These are phyloP conservation scores for Ascochyta lentis DNA, from an alignment of 2,329 filamentous ascomycete genomes.

Conservation along the genomic window DNA sequence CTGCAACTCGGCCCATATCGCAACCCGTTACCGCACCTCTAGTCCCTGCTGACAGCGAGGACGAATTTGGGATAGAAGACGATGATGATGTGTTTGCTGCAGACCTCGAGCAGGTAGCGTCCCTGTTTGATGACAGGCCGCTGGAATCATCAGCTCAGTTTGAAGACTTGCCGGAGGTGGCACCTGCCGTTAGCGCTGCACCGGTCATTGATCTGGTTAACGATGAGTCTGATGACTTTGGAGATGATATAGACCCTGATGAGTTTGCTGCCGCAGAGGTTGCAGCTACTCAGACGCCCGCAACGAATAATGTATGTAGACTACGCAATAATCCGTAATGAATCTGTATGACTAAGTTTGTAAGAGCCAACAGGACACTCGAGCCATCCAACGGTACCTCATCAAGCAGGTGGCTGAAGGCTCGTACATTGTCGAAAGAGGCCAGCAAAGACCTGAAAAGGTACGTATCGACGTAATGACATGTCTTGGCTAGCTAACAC, in stretches of 20 bases:
- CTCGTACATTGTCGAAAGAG: slow-evolving; percentile 69
- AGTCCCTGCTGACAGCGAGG: slow-evolving; percentile 38
- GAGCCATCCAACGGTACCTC: slow-evolving; percentile 85
- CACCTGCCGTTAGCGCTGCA: neutral
- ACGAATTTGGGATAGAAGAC: slow-evolving; percentile 56
- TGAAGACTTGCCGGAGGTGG: slow-evolving; percentile 5
- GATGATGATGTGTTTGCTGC: slow-evolving; percentile 61
- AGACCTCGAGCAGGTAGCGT: slow-evolving; percentile 64
- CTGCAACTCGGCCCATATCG: slow-evolving; percentile 1
- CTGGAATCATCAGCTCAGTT: slow-evolving; percentile 21
- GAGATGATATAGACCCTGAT: slow-evolving; percentile 75
- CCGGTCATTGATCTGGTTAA: slow-evolving; percentile 39
- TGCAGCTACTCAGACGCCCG: slow-evolving; percentile 72
- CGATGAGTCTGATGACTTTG: slow-evolving; percentile 69
- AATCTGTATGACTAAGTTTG: slow-evolving; percentile 65
- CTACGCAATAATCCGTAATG: slow-evolving; percentile 25
- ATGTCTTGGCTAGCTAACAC: slow-evolving; percentile 25
- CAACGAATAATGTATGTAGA: slow-evolving; percentile 60
- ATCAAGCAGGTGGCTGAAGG: slow-evolving; percentile 76
- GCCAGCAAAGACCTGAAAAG: slow-evolving; percentile 71
- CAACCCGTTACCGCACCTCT: neutral
- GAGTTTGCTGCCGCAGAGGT: slow-evolving; percentile 70
- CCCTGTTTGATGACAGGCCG: slow-evolving; percentile 59
- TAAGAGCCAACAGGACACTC: slow-evolving; percentile 71
- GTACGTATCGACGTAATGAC: slow-evolving; percentile 53